Evolutionary conservation across 2,329 filamentous ascomycete species (phyloP).

Genomic region (Aspergillus vadensis): DNA sequence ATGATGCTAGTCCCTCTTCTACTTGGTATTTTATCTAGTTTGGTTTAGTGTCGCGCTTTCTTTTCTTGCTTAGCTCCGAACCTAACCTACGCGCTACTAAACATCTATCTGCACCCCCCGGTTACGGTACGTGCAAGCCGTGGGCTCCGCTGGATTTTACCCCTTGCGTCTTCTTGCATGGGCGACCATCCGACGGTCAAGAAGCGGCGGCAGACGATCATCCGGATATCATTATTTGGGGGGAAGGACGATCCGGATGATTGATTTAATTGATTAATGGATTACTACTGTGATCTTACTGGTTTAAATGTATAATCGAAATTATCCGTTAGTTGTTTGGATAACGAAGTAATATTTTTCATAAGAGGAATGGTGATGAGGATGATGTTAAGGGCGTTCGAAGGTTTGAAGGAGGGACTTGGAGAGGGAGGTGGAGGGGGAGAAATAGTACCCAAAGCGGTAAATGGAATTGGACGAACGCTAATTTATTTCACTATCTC

Average conservation of each 20-base stretch:
- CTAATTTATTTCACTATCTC: background rate
- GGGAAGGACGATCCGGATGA: background rate
- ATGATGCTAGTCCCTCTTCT: background rate
- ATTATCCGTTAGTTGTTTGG: too few relatives aligned
- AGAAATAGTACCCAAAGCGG: background rate
- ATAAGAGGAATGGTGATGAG: too few relatives aligned
- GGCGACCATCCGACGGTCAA: constrained; percentile 3
- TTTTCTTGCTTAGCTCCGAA: background rate
- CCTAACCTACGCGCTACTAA: background rate
- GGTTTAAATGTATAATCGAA: too few relatives aligned
- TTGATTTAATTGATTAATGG: background rate
- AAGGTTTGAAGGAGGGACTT: background rate
- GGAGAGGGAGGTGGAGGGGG: background rate
- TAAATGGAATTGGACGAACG: background rate
- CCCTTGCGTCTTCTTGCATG: constrained; percentile 27
- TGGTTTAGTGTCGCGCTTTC: background rate
- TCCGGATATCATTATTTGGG: constrained; percentile 15
- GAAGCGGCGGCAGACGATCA: constrained; percentile 19
- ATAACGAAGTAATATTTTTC: too few relatives aligned
- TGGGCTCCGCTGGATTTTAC: constrained; percentile 20
- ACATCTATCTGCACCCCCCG: background rate
- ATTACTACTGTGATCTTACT: too few relatives aligned
- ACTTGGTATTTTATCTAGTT: background rate
- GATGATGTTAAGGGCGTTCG: background rate
- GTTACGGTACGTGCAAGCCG: constrained; percentile 17